Conservation (phyloP, 352 stramenopile species). For the Phytophthora podocarpi region DNA sequence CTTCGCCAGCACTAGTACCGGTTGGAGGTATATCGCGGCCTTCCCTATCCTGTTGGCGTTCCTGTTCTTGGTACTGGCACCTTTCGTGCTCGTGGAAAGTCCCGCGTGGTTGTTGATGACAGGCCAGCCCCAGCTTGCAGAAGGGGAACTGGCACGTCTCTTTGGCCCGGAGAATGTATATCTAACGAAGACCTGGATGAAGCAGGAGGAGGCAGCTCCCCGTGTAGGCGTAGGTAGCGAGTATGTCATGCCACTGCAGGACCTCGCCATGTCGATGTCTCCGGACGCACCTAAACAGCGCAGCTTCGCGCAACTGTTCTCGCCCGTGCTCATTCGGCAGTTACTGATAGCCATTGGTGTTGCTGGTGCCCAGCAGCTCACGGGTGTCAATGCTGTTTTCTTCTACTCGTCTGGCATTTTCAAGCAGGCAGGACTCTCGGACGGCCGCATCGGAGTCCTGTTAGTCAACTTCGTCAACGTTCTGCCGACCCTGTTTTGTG, state of each 20-base stretch:
- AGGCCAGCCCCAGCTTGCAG: conserved; percentile 24
- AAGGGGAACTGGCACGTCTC: conserved; percentile 33
- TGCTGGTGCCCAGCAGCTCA: conserved; percentile 55
- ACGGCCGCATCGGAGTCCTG: conserved; percentile 59
- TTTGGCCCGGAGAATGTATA: conserved; percentile 41
- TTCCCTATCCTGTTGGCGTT: conserved; percentile 46
- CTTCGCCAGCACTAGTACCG: conserved; percentile 46
- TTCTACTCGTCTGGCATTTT: conserved; percentile 76
- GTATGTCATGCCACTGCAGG: conserved; percentile 26
- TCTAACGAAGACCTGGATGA: conserved; percentile 43
- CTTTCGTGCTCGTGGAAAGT: conserved; percentile 54
- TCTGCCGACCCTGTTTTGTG: conserved; percentile 49
- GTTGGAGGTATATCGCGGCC: conserved; percentile 60
- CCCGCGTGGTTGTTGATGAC: conserved; percentile 50
- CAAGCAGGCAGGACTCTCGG: conserved; percentile 54
- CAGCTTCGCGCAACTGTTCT: conserved; percentile 15
- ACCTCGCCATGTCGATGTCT: conserved; percentile 33
- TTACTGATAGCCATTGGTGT: conserved; percentile 54
- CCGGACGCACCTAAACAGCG: conserved; percentile 31
- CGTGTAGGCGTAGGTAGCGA: conserved; percentile 25
- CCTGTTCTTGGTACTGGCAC: conserved; percentile 40
- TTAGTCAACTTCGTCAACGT: conserved; percentile 66
- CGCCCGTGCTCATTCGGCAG: conserved; percentile 39
- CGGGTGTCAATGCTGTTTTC: conserved; percentile 73
- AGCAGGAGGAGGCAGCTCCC: conserved; percentile 30